Percentiles rank a stretch among this genome's conserved stretches.
phyloP scores from a whole-genome alignment of 192 early-diverging fungal genomes.

The Backusella luteola region DNA sequence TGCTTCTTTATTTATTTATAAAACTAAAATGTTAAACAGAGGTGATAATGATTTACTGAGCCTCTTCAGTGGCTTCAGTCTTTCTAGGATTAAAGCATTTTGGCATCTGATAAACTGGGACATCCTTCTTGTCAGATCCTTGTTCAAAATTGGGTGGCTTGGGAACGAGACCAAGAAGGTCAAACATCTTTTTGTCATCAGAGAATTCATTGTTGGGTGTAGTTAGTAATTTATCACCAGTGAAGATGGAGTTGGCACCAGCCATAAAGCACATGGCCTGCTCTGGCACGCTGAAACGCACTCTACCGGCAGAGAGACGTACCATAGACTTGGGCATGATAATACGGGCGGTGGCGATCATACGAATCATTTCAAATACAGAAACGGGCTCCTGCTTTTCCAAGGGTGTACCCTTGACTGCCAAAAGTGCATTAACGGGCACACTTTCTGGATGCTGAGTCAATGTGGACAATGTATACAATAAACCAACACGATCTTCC shows the following conservation, averaged over 20 bases:
- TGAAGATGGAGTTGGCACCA: constrained; percentile 84
- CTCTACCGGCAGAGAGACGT: constrained; percentile 73
- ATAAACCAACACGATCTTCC: constrained; percentile 71
- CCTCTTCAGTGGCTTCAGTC: background rate
- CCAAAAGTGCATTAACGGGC: constrained; percentile 77
- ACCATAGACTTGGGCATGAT: constrained; percentile 79
- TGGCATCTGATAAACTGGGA: constrained; percentile 28
- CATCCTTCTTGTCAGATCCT: constrained; percentile 36
- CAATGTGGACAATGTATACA: constrained; percentile 72
- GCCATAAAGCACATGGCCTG: constrained; percentile 75
- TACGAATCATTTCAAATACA: constrained; percentile 82
- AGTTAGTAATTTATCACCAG: constrained; percentile 79
- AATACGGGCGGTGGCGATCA: constrained; percentile 82
- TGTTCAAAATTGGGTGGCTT: constrained; percentile 48
- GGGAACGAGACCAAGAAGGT: constrained; percentile 53
- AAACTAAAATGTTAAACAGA: background rate
- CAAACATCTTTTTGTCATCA: constrained; percentile 74
- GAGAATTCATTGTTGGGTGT: constrained; percentile 75
- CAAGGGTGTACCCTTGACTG: constrained; percentile 80
- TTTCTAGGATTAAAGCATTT: constrained; percentile 14
- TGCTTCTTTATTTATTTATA: background rate
- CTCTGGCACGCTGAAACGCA: constrained; percentile 66
- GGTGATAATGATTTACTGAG: background rate
- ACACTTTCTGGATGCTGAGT: constrained; percentile 75
- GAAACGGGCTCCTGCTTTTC: constrained; percentile 76